Conservation (phyloP, 1,284 basidiomycete genomes). For the Tilletia walkeri region DNA sequence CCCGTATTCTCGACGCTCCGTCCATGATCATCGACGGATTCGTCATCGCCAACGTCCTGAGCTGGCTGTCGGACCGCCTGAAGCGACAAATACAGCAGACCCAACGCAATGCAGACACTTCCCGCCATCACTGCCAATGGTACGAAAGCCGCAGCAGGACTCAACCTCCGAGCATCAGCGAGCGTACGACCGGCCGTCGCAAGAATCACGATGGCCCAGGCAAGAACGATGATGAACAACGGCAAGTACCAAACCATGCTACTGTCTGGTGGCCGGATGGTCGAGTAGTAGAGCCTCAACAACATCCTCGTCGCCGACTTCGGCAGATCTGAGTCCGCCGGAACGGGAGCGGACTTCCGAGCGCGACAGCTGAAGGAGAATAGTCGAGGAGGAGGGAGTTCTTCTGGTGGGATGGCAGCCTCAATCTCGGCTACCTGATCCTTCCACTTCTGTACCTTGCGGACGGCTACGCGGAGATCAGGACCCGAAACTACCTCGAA, state of each 20-base stretch:
- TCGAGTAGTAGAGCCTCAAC: not conserved
- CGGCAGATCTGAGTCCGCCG: not conserved
- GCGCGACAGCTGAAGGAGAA: conserved; percentile 3
- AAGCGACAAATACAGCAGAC: not conserved
- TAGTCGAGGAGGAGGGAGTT: not conserved
- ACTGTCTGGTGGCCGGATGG: not conserved
- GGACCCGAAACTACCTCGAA: not conserved
- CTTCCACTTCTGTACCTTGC: not conserved
- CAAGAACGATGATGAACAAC: not conserved
- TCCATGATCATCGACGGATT: not conserved
- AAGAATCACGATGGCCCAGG: not conserved
- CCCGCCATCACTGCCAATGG: not conserved
- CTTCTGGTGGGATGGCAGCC: conserved; percentile 3
- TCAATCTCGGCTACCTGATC: not conserved
- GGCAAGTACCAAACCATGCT: not conserved
- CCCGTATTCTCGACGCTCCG: no score
- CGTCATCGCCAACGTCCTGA: not conserved
- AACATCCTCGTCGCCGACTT: not conserved
- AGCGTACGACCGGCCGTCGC: not conserved
- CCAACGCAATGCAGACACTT: not conserved
- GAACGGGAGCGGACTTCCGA: not conserved
- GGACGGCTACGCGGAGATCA: not conserved
- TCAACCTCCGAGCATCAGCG: not conserved
- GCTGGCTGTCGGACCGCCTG: not conserved
- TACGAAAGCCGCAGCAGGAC: not conserved